Base-by-base conservation (phyloP, 2,329 filamentous ascomycete genomes). In the Atkinsonella texensis region DNA sequence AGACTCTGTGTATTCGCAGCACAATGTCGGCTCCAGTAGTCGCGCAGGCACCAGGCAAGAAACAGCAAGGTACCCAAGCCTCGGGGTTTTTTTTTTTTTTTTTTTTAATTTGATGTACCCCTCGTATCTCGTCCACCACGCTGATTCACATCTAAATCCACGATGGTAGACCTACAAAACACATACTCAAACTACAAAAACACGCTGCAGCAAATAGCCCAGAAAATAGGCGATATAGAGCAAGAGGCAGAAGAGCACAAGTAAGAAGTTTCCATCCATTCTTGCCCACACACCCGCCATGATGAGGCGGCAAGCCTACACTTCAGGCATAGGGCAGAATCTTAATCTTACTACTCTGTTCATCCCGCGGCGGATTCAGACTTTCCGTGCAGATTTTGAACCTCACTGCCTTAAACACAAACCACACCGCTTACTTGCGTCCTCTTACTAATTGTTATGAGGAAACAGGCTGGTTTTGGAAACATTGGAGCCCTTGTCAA, bases 211-310 rank as follows among this genome's bases (percentile, higher is more conserved):
- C 87, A 93, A 64, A 83, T 98, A 62, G 93, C 93, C 32, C 85
- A 89, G 64, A 97, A 95, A 69, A 96, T 98, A 60, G 93, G 93
- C 41, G 90, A 97, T 65, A 90, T 98, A 52, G 93, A 98, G 72
- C 89, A 95, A 67, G 93, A 97, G 68, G 84, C 87, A 18, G 93
- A 98, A 69, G 93, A 98, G 68, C 93, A 98, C 76, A 97, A 95
- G 93, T 97, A 12, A 46, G 33, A 17, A 48, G n/a, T n/a, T 10
- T n/a, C 18, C 38, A 13, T 31, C 35, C 11, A n/a, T 28, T 13
- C 9, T 40, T 38, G 12, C 32, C 4, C 18, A 3, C 12, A n/a
- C 44, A 35, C n/a, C 39, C 31, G 15, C 11, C n/a, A 33, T n/a
- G 33, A 4, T 13, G 10, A 35, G n/a, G 28, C 28, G 28, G 28